These are phyloP conservation scores for Cryptosporidium canis DNA, from an alignment of 169 alveolate species.

Conservation along the genomic window DNA sequence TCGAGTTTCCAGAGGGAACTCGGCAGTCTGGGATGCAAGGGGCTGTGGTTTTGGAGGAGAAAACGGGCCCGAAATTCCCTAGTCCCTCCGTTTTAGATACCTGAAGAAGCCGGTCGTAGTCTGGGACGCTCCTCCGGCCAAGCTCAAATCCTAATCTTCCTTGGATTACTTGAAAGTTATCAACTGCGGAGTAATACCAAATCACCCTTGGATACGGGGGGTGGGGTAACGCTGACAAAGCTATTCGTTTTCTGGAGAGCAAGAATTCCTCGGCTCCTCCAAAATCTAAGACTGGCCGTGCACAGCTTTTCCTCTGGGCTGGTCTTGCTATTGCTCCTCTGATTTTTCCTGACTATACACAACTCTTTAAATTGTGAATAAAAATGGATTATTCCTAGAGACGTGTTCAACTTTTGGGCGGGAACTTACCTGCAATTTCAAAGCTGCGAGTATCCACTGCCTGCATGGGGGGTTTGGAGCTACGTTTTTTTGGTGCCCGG, in stretches of 20 bases:
- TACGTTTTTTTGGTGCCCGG: neutral
- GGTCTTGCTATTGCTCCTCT: constrained; percentile 4
- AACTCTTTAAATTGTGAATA: neutral
- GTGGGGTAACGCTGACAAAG: no score
- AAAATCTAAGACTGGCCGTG: neutral
- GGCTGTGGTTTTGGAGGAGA: no score
- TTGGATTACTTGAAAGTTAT: neutral
- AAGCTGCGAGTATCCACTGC: neutral
- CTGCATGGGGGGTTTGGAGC: constrained; percentile 5
- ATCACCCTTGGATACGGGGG: neutral
- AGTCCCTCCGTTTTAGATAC: neutral
- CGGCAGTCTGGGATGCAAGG: no score
- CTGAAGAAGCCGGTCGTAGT: neutral
- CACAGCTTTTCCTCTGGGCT: neutral
- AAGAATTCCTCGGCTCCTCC: neutral
- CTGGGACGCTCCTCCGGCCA: neutral
- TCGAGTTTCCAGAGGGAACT: no score
- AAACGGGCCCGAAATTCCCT: no score
- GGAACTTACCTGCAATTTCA: constrained; percentile 13
- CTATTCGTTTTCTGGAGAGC: neutral
- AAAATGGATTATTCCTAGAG: constrained; percentile 8
- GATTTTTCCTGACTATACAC: neutral
- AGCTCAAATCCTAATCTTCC: neutral
- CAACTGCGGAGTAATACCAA: neutral
- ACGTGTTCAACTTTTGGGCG: constrained; percentile 1